Evolutionary conservation across 495 filamentous ascomycete species (phyloP).

Genomic region (Recurvomyces mirabilis): DNA sequence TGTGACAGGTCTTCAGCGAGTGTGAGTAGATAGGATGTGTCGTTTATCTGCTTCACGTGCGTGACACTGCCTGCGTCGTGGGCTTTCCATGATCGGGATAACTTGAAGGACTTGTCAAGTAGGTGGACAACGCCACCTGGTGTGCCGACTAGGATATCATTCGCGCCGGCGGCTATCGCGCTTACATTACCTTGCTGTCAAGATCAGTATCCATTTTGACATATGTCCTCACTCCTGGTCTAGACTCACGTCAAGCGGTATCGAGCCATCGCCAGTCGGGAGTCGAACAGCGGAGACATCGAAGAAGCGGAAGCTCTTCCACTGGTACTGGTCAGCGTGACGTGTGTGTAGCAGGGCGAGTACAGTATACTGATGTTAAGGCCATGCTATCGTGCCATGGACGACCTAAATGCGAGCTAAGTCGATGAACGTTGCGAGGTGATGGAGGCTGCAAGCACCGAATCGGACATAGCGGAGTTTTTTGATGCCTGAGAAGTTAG

Average conservation of each 20-base stretch:
- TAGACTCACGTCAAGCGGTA: slow-evolving; percentile 47
- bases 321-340: slow-evolving; percentile 41
- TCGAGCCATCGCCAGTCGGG: slow-evolving; percentile 56
- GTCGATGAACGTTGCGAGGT: too few relatives aligned
- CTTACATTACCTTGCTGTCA: slow-evolving; percentile 47
- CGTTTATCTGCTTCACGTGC: slow-evolving; percentile 90
- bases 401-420: too few relatives aligned
- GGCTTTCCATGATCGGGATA: slow-evolving; percentile 74
- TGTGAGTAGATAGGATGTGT: slow-evolving; percentile 76
- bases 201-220: too few relatives aligned
- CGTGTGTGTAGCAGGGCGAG: background rate
- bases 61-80: slow-evolving; percentile 70
- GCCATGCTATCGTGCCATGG: slow-evolving; percentile 26
- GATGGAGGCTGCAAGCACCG: too few relatives aligned
- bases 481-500: too few relatives aligned
- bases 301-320: slow-evolving; percentile 99
- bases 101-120: slow-evolving; percentile 74
- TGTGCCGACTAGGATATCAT: slow-evolving; percentile 81
- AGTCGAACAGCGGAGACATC: slow-evolving; percentile 77
- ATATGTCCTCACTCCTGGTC: too few relatives aligned
- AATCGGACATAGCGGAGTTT: too few relatives aligned
- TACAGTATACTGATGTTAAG: slow-evolving; percentile 27
- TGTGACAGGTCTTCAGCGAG: slow-evolving; percentile 76
- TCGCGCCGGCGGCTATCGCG: slow-evolving; percentile 72
- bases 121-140: slow-evolving; percentile 76